Percentiles rank a stretch among this genome's conserved stretches.
These are phyloP conservation scores for Geranomyces variabilis DNA, from an alignment of 192 early-diverging fungal genomes.

Conservation along the genomic window DNA sequence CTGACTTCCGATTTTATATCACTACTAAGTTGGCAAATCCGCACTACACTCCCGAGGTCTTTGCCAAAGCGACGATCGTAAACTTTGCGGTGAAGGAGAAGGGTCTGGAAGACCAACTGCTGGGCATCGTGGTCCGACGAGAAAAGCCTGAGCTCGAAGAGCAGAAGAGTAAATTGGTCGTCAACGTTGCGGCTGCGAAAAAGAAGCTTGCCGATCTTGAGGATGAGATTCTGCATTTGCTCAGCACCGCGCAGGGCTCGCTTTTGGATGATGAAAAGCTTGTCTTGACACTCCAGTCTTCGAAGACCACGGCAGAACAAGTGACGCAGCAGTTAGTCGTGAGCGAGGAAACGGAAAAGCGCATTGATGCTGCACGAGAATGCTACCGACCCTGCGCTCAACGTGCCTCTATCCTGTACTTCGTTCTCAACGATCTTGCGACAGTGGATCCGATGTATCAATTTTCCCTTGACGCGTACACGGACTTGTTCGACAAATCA, in stretches of 20 bases:
- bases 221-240: conserved; percentile 61
- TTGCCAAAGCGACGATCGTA: conserved; percentile 67
- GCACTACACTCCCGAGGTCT: conserved; percentile 63
- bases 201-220: conserved; percentile 62
- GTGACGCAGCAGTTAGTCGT: conserved; percentile 62
- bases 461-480: conserved; percentile 64
- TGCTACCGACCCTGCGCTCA: conserved; percentile 63
- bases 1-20: conserved; percentile 63
- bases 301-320: conserved; percentile 62
- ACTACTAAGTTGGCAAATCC: conserved; percentile 67
- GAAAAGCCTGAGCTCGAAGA: conserved; percentile 67
- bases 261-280: conserved; percentile 65
- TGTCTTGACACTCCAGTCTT: conserved; percentile 65
- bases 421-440: conserved; percentile 62
- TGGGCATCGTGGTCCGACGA: conserved; percentile 60
- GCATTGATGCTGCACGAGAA: conserved; percentile 63
- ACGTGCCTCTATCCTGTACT: conserved; percentile 64
- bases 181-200: conserved; percentile 62
- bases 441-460: conserved; percentile 71
- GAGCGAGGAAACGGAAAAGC: conserved; percentile 67
- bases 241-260: conserved; percentile 69
- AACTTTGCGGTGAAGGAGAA: conserved; percentile 69
- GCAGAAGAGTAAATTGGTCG: conserved; percentile 61
- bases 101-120: conserved; percentile 64
- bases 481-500: conserved; percentile 65